phyloP scores from a whole-genome alignment of 2,329 filamentous ascomycete species.

The Triangularia setosa region DNA sequence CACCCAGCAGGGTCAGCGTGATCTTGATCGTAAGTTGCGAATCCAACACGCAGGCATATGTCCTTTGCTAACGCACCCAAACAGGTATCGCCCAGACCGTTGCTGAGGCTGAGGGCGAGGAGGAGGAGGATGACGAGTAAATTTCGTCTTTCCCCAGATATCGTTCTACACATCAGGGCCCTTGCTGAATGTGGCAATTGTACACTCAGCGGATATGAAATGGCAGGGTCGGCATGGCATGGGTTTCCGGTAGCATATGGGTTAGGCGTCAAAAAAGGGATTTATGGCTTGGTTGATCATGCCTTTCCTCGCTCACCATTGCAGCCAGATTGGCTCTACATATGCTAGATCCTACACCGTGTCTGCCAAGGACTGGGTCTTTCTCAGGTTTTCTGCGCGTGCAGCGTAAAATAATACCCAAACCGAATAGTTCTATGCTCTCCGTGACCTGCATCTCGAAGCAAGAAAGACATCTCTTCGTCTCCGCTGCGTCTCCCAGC shows the following conservation, averaged over 20 bases:
- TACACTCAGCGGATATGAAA: slow-evolving; percentile 4
- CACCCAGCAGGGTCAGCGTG: slow-evolving; percentile 96
- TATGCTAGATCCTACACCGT: not conserved
- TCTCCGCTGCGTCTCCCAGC: no score
- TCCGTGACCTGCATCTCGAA: not conserved
- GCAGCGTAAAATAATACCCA: not conserved
- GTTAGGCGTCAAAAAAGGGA: slow-evolving; percentile 31
- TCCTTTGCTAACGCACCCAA: not conserved
- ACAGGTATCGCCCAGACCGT: slow-evolving; percentile 75
- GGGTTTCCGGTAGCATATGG: slow-evolving; percentile 37
- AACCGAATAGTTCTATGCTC: not conserved
- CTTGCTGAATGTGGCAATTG: not conserved
- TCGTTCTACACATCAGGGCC: not conserved
- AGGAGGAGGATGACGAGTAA: slow-evolving; percentile 64
- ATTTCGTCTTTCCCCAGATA: slow-evolving; percentile 24
- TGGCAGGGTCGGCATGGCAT: slow-evolving; percentile 20
- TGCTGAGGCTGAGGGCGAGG: slow-evolving; percentile 66
- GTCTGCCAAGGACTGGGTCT: not conserved
- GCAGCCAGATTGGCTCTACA: not conserved
- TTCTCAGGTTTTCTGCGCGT: not conserved
- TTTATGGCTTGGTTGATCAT: slow-evolving; percentile 29
- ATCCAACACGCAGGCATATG: not conserved
- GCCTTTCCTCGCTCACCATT: slow-evolving; percentile 13
- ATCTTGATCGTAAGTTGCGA: slow-evolving; percentile 74
- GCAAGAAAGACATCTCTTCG: no score